These are phyloP conservation scores for Talaromyces pinophilus DNA, from an alignment of 2,329 filamentous ascomycete genomes.

Conservation along the genomic window DNA sequence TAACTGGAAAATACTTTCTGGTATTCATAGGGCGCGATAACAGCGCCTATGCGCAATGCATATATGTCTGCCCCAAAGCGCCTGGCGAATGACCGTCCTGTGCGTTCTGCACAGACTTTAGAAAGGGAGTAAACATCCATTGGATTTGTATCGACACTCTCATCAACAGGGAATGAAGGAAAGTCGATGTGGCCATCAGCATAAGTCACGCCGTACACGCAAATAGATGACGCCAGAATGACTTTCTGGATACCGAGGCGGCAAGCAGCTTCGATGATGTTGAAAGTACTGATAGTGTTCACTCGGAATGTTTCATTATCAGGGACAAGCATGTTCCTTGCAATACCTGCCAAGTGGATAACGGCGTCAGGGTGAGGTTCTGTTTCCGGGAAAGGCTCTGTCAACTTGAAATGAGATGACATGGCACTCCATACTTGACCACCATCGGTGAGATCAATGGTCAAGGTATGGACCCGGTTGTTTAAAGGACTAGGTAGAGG, in stretches of 20 bases:
- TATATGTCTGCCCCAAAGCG: constrained; percentile 62
- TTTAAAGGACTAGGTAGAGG: constrained; percentile 41
- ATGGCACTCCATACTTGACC: constrained; percentile 60
- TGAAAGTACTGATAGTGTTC: constrained; percentile 61
- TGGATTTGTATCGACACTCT: constrained; percentile 60
- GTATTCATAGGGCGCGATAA: constrained; percentile 64
- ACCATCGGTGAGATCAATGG: constrained; percentile 57
- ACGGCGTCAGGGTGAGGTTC: constrained; percentile 57
- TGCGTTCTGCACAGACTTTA: constrained; percentile 61
- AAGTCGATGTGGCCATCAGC: constrained; percentile 60
- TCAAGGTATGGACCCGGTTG: constrained; percentile 55
- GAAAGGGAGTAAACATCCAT: constrained; percentile 64
- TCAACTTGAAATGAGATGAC: constrained; percentile 58
- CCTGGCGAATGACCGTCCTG: constrained; percentile 58
- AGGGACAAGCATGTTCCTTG: constrained; percentile 62
- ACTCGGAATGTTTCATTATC: constrained; percentile 61
- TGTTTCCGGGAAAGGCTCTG: constrained; percentile 41
- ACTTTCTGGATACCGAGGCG: constrained; percentile 64
- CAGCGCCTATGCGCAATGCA: constrained; percentile 61
- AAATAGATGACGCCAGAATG: constrained; percentile 61
- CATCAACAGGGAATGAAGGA: constrained; percentile 60
- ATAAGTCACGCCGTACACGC: constrained; percentile 64
- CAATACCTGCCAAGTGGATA: constrained; percentile 63
- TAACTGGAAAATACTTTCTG: constrained; percentile 54
- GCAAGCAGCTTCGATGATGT: constrained; percentile 63